Evolutionary conservation across 2,329 filamentous ascomycete species (phyloP), one percentile per base, ranked within the genome.

Genomic region (Curvularia verruculosa): DNA sequence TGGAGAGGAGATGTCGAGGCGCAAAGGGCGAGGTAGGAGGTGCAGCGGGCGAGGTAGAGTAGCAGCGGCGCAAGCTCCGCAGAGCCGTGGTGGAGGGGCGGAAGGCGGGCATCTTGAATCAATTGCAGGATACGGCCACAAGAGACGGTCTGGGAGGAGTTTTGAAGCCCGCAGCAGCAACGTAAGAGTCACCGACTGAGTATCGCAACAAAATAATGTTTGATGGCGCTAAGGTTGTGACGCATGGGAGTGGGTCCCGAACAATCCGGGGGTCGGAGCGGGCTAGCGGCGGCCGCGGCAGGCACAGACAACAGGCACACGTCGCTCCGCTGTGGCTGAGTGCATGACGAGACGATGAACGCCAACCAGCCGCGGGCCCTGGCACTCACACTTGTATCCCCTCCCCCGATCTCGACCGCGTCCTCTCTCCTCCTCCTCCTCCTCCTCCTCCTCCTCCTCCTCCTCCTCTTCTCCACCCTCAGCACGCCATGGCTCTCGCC

Each of bases 1-100:
- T 96, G 52, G 92, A 96, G 78, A 97, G 88, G 50, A 99, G 83
- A 82, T 98, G 94, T 64, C 95, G 89, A 47, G 92, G 90, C 19
- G 85, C 81, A 69, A 84, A 84, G 10, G 84, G 82, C 5, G 85
- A 85, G 51, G 81, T 83, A 23, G 73, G 70, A 26, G 80, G 79
- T 44, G 76, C 66, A 28, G 78, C 72, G 29, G 72, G 64, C 54
- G 71, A 62, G 60, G 75, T 55, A 10, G 68, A 69, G 61, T 73
- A 65, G 74, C 67, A 64, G 45, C 68, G 72, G 43, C 62, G 61
- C 64, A 72, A 65, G 73, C 68, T 67, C 58, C 71, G 69, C 40
- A 75, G 59, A 60, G 72, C 68, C 3, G 63, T 58, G 18, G 67
- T 41, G 1, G 70, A 61, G 39, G 69, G 69, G 34, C 75, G 73